Evolutionary conservation across 139 green algal genomes (phyloP), one percentile per base, ranked within the genome.

Genomic region (Chlamydomonas applanata): DNA sequence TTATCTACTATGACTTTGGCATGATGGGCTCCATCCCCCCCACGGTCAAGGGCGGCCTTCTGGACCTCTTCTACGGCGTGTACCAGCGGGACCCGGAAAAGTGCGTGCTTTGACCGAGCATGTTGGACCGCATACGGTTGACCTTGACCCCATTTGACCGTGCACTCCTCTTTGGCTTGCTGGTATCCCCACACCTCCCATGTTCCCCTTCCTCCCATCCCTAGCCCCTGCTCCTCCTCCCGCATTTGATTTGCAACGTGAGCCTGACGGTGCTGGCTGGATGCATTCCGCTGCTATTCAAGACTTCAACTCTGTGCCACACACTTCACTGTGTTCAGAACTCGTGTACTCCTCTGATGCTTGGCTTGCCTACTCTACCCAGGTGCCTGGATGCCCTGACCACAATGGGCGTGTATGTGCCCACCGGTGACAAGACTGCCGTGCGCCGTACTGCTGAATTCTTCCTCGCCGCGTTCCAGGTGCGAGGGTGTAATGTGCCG

Each of bases 1-100:
- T 97, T 20, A 81, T 85, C 49, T 98, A 98, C 85, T 99, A 99
- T 80, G 95, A 99, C 82, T 98, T 98, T 87, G 95, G 94, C 70
- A 89, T 89, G 85, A 86, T 88, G 76, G 83, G 83, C n/a, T 60
- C 68, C 40, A 88, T 86, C 70, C 73, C 79, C 2, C 45, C 44
- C 19, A 75, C 14, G 14, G 71, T 79, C 62, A 79, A 80, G 63
- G 78, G 69, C 24, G 96, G 96, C 27, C 89, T 99, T 67, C 81
- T 97, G 74, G 93, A 98, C 72, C 87, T 98, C 34, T 99, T 99
- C 77, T 99, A 99, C 72, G 93, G 91, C 52, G 90, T 97, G 44
- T 98, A 96, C 73, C 72, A 49, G 40, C 40, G 40, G 69, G 86
- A 98, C 77, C 76, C 87, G 4, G 91, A 98, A 78, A 89, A 81